Evolutionary conservation across 352 stramenopile species (phyloP).

Genomic region (Pythium dissotocum): DNA sequence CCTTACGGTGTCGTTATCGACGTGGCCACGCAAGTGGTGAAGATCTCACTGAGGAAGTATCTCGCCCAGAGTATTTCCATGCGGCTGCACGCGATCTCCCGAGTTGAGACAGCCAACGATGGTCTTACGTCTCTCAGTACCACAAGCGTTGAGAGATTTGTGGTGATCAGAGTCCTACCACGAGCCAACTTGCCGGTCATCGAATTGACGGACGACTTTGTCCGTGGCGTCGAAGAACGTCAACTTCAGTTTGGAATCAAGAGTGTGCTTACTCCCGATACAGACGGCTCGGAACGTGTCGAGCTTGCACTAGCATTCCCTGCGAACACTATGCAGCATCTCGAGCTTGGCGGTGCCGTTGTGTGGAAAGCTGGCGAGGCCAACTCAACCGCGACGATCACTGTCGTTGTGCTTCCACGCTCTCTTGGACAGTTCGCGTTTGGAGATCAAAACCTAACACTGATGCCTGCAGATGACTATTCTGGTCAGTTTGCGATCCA

Average conservation of each 20-base stretch:
- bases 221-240: constrained; percentile 20
- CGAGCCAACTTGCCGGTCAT: constrained; percentile 15
- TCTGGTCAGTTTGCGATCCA: constrained; percentile 8
- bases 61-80: constrained; percentile 10
- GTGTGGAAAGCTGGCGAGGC: constrained; percentile 5
- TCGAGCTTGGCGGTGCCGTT: neutral
- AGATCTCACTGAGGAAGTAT: constrained; percentile 14
- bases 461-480: constrained; percentile 18
- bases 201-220: neutral
- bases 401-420: constrained; percentile 4
- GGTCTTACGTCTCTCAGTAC: neutral
- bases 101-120: neutral
- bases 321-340: neutral
- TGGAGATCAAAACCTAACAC: neutral
- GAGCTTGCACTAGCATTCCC: constrained; percentile 15
- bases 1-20: neutral
- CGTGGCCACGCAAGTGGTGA: neutral
- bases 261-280: constrained; percentile 16
- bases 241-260: constrained; percentile 10
- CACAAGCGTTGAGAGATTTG: neutral
- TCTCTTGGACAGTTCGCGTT: neutral
- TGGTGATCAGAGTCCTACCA: constrained; percentile 9
- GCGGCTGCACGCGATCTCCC: constrained; percentile 1
- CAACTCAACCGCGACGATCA: neutral
- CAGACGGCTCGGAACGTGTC: constrained; percentile 21